Percentiles rank a stretch among this genome's conserved stretches.
Conservation (phyloP, 192 early-diverging fungal species). For the Podila epicladia region DNA sequence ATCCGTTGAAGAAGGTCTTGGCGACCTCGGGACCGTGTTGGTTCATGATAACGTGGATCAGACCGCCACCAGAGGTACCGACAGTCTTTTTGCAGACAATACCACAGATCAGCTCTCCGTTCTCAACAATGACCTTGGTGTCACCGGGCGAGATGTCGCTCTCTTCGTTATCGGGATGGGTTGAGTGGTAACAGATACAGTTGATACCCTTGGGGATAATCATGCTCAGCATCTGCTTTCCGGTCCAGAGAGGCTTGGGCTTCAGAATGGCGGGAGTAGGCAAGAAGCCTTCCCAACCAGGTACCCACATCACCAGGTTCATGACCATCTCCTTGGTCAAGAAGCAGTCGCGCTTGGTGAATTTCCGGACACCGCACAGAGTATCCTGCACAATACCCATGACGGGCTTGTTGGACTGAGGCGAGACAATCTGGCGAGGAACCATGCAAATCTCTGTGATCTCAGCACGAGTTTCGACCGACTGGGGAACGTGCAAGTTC, state of each 20-base stretch:
- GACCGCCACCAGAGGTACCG: constrained; percentile 83
- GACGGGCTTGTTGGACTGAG: constrained; percentile 97
- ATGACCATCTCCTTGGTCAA: constrained; percentile 90
- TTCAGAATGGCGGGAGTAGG: constrained; percentile 96
- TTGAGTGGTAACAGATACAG: constrained; percentile 77
- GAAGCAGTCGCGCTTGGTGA: constrained; percentile 94
- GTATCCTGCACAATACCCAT: constrained; percentile 99
- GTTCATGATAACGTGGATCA: constrained; percentile 96
- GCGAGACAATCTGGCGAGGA: constrained; percentile 95
- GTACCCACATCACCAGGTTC: constrained; percentile 96
- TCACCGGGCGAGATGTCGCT: constrained; percentile 88
- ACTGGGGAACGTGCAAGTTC: constrained; percentile 99
- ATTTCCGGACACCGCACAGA: constrained; percentile 94
- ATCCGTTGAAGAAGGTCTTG: constrained; percentile 91
- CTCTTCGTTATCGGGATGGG: constrained; percentile 82
- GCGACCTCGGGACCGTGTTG: constrained; percentile 90
- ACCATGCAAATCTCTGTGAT: constrained; percentile 98
- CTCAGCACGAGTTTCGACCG: constrained; percentile 95
- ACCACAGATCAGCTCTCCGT: constrained; percentile 93
- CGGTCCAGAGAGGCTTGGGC: constrained; percentile 97
- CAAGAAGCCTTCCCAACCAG: constrained; percentile 94
- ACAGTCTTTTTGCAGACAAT: constrained; percentile 97
- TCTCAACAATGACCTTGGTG: constrained; percentile 89
- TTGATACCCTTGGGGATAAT: constrained; percentile 96
- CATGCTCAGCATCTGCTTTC: constrained; percentile 95